These are phyloP conservation scores for Jatropha curcas DNA, from an alignment of 345 rosid species.

Conservation along the genomic window DNA sequence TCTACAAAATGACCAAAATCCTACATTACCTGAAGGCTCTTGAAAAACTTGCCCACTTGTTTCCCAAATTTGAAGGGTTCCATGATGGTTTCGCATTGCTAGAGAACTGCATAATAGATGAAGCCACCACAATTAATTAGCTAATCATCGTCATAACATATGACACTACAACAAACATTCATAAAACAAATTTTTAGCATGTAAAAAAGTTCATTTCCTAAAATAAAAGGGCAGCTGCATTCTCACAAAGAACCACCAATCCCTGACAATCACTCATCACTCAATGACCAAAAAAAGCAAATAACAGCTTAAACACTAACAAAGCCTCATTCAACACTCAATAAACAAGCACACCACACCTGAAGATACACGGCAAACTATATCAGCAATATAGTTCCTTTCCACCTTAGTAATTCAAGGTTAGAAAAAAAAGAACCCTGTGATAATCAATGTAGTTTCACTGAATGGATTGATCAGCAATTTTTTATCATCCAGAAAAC, in stretches of 20 bases:
- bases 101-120: slow-evolving; percentile 44
- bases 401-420: too few relatives aligned
- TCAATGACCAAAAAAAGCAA: not conserved
- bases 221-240: not conserved
- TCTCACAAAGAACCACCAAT: not conserved
- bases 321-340: too few relatives aligned
- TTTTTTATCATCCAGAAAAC: too few relatives aligned
- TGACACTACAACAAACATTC: not conserved
- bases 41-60: slow-evolving; percentile 47
- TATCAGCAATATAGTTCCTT: too few relatives aligned
- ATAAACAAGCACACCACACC: too few relatives aligned
- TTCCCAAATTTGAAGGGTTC: slow-evolving; percentile 40
- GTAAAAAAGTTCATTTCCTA: not conserved
- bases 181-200: not conserved
- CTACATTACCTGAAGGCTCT: slow-evolving; percentile 78
- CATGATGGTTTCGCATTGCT: slow-evolving; percentile 50
- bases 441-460: too few relatives aligned
- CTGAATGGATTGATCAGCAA: too few relatives aligned
- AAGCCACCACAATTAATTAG: not conserved
- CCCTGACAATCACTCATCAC: not conserved
- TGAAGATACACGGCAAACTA: too few relatives aligned
- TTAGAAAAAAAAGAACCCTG: too few relatives aligned
- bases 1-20: not conserved
- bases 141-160: too few relatives aligned
- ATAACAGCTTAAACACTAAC: too few relatives aligned